Percentiles rank a stretch among this genome's conserved stretches.
Evolutionary conservation across 345 rosid genomes (phyloP).

Genomic region (Pugionium dolabratum): DNA sequence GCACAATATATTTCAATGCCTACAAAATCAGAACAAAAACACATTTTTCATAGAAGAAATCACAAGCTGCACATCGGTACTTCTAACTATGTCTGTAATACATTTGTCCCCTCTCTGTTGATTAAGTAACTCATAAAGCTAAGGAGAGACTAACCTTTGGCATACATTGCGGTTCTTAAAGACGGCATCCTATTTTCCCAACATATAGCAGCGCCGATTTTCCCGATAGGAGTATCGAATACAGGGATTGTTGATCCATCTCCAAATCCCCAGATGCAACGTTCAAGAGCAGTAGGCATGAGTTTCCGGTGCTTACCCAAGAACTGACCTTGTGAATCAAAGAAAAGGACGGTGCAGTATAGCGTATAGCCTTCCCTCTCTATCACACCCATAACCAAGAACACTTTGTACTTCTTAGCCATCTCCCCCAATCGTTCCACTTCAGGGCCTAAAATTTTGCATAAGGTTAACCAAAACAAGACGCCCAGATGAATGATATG

Average conservation of each 20-base stretch:
- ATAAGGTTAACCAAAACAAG: neutral
- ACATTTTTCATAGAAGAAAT: conserved; percentile 9
- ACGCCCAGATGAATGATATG: neutral
- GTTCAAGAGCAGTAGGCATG: conserved; percentile 92
- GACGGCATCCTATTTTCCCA: conserved; percentile 98
- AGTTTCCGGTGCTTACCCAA: conserved; percentile 88
- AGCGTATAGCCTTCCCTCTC: conserved; percentile 94
- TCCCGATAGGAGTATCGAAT: conserved; percentile 75
- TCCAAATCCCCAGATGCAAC: conserved; percentile 92
- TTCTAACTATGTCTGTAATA: neutral
- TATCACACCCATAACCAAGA: conserved; percentile 86
- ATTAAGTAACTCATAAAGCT: neutral
- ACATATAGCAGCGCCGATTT: conserved; percentile 89
- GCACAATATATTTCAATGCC: conserved; percentile 95
- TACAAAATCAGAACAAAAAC: conserved; percentile 31
- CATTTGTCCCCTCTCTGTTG: neutral
- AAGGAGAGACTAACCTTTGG: conserved; percentile 58
- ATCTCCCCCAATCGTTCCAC: conserved; percentile 78
- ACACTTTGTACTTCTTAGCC: conserved; percentile 85
- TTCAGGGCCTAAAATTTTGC: conserved; percentile 60
- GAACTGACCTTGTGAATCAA: conserved; percentile 75
- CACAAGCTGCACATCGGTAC: neutral
- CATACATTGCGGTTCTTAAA: conserved; percentile 89
- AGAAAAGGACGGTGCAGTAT: conserved; percentile 78
- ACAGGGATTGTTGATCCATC: conserved; percentile 94